Evolutionary conservation across 495 filamentous ascomycete species (phyloP), one percentile per base, ranked within the genome.

Genomic region (Astrothelium subdiscretum): DNA sequence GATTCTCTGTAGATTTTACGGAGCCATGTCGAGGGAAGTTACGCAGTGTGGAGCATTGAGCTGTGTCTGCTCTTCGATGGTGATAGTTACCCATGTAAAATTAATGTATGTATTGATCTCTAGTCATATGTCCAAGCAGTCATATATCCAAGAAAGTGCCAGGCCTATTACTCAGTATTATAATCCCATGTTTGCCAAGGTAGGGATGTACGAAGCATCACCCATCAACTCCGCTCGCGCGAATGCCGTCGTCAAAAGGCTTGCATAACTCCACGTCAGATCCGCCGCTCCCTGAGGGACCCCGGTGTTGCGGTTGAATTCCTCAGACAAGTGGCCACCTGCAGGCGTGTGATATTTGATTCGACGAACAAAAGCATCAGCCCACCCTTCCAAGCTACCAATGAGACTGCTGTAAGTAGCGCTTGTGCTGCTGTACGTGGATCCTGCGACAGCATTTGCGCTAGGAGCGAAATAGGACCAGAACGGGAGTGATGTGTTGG

Each of bases 211-310:
- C 2, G 15, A 22, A 20, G 58, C 31, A 38, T 67, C 38, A 1
- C 65, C 65, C 48, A 40, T 62, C 54, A 59, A 15, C 48, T 63
- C 59, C 42, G 67, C 65, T 26, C 68, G 26, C 27, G 63, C 66
- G 57, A 70, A 68, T 11, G 66, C 66, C 12, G 68, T 66, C 10
- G 68, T 70, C 57, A 68, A 58, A 27, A 70, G 32, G 31, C 58
- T 62, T 8, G 68, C 68, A 63, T 66, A 70, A 15, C 42, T 59
- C 68, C 68, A 70, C n/a, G 63, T 70, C 60, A 70, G 35, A 40
- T 68, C 68, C 26, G 59, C 59, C 24, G 66, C 65, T 32, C 68
- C 68, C 31, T 63, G 51, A 24, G 68, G 44, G 15, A 54, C 58
- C 2, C 66, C 68, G 4, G 63, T 66, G 32, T 70, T 60, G 8